Percentiles rank a stretch among this genome's conserved stretches.
Evolutionary conservation across 2,329 filamentous ascomycete genomes (phyloP).

Genomic region (Fusarium staphyleae): DNA sequence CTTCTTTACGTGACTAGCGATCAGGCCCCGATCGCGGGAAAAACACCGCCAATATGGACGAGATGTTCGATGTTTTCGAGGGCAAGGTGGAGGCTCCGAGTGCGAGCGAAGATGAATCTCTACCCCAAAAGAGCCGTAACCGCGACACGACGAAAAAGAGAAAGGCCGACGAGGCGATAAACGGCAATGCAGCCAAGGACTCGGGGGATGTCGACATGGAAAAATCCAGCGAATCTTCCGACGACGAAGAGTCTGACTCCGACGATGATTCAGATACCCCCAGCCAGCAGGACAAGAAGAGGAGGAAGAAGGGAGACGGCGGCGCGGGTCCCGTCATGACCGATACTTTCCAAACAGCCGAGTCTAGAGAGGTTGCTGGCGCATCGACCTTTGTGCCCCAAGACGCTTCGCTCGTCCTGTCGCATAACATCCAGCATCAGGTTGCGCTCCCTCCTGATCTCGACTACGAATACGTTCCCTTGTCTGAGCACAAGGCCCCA

Average conservation of each 20-base stretch:
- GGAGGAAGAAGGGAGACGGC: slow-evolving; percentile 65
- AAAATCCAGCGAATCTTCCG: slow-evolving; percentile 53
- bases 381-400: slow-evolving; percentile 72
- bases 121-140: slow-evolving; percentile 59
- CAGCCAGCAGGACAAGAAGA: slow-evolving; percentile 66
- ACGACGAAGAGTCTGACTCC: slow-evolving; percentile 47
- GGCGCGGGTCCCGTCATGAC: slow-evolving; percentile 80
- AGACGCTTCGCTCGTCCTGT: slow-evolving; percentile 80
- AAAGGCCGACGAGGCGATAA: slow-evolving; percentile 81
- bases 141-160: slow-evolving; percentile 79
- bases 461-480: slow-evolving; percentile 93
- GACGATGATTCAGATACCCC: slow-evolving; percentile 52
- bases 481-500: slow-evolving; percentile 91
- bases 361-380: slow-evolving; percentile 87
- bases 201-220: slow-evolving; percentile 43
- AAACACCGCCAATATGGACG: slow-evolving; percentile 65
- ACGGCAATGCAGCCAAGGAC: slow-evolving; percentile 26
- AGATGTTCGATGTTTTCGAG: slow-evolving; percentile 84
- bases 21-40: slow-evolving; percentile 18
- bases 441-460: slow-evolving; percentile 93
- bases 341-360: slow-evolving; percentile 92
- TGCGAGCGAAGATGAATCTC: slow-evolving; percentile 53
- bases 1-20: slow-evolving; percentile 17
- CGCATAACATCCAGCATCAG: slow-evolving; percentile 98
- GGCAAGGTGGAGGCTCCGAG: slow-evolving; percentile 57